Conservation (phyloP, 2,329 filamentous ascomycete species). For the Fusarium tuaranense region DNA sequence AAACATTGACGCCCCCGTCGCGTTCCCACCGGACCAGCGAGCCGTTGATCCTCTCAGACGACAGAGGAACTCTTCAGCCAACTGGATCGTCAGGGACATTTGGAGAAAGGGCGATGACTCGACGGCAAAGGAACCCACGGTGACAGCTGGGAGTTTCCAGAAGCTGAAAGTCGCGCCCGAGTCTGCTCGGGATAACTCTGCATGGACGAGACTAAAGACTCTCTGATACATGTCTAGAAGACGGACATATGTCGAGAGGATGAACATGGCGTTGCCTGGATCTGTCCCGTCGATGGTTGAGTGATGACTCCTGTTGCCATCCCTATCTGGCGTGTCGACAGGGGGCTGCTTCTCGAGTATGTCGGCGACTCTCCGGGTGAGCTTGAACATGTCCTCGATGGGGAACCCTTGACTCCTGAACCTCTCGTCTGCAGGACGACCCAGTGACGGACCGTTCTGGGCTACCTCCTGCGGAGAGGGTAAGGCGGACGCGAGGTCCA, state of each 20-base stretch:
- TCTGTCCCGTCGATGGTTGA: constrained; percentile 46
- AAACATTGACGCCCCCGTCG: constrained; percentile 47
- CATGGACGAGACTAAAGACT: constrained; percentile 52
- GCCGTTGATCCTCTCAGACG: constrained; percentile 50
- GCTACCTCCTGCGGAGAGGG: constrained; percentile 43
- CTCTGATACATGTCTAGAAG: constrained; percentile 56
- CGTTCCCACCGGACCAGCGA: constrained; percentile 43
- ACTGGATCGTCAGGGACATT: constrained; percentile 56
- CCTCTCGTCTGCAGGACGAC: constrained; percentile 38
- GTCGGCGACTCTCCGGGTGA: constrained; percentile 53
- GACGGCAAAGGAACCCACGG: constrained; percentile 55
- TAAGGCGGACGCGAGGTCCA: constrained; percentile 52
- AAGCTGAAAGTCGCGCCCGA: constrained; percentile 46
- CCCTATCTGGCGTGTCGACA: constrained; percentile 5
- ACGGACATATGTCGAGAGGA: constrained; percentile 53
- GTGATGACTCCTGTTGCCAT: constrained; percentile 12
- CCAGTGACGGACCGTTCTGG: constrained; percentile 31
- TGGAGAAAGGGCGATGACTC: constrained; percentile 55
- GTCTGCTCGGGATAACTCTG: constrained; percentile 47
- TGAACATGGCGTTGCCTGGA: constrained; percentile 53
- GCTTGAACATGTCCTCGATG: constrained; percentile 55
- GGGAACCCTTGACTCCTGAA: constrained; percentile 49
- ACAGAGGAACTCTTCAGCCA: constrained; percentile 56
- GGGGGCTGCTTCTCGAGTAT: constrained; percentile 46
- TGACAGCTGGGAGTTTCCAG: constrained; percentile 56